Evolutionary conservation across 1,284 basidiomycete species (phyloP), one percentile per base, ranked within the genome.

Genomic region (Taiwanofungus camphoratus): DNA sequence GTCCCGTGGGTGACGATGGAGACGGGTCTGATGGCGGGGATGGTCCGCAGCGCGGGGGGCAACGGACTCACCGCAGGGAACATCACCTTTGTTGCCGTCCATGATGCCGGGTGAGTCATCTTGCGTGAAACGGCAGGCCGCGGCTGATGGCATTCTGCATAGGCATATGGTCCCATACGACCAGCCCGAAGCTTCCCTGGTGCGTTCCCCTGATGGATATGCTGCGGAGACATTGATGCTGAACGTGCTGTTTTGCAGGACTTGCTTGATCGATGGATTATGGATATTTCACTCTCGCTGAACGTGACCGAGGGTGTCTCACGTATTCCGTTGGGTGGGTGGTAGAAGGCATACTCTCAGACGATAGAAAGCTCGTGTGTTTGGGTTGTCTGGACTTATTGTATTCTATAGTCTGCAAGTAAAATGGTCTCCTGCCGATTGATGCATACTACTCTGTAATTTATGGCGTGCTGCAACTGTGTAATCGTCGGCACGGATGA

Each of bases 51-150:
- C 39, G 84, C 84, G 5, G 85, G 81, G 27, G 76, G 75, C 11
- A 66, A 63, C 18, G 76, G 76, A 2, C 68, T 66, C 49, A 70
- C 72, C 12, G 82, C 84, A 12, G 87, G 87, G 13, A 89, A 88
- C 51, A 67, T 88, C 36, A 86, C 87, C 1, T 90, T 82, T 51
- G 84, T 87, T 11, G 73, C 71, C 16, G 71, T 91, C 35, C 69
- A 76, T 48, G 80, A 86, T 50, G 85, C 87, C 24, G 87, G 87
- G 82, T 84, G 50, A 54, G 78, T 63, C 11, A 0, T 30, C 32
- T 18, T 16, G 30, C 36, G 16, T 27, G 33, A 35, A 15, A 5
- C 9, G 13, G 15, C 11, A 12, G n/a, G 13, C 3, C 21, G 9
- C 23, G 1, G 2, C 35, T 21, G 3, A 26, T 27, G 8, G 30